Evolutionary conservation across 2,329 filamentous ascomycete species (phyloP), one percentile per base, ranked within the genome.

Genomic region (Calonectria leucothoes): DNA sequence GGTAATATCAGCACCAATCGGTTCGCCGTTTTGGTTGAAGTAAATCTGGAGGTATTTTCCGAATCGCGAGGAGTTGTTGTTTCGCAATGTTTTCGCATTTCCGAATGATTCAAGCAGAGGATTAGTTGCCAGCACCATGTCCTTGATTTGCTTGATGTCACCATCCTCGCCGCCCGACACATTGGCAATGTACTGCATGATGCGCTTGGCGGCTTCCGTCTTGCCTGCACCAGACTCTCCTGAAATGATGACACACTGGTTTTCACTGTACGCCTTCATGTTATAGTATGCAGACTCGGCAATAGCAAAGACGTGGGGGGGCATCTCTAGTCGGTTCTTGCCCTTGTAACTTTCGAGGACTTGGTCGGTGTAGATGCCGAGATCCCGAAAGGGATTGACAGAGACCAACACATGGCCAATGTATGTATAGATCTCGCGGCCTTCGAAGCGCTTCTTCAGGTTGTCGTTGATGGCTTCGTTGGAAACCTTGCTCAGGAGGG

Each of bases 381-480:
- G 90, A 83, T 99, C 97, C 83, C 95, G 93, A 86, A 99, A 99
- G 42, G 97, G 97, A 86, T 99, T 99, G 85, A 99, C 97, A 48
- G 97, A 98, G 80, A 99, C 97, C 90, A 99, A 86, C 86, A 99
- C 97, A 93, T 98, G 96, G 87, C 97, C 97, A 84, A 99, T 99
- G 86, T 99, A 99, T 82, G 97, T 99, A 88, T 99, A 99, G 84
- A 99, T 99, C 87, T 99, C 96, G 85, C 91, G 93, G 89, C 96
- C 96, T 84, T 98, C 95, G 86, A 99, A 99, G 75, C 97, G 93
- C 88, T 98, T 97, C 90, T 98, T 98, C 85, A 99, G 85, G 85
- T 99, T 99, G 71, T 98, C 97, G 87, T 99, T 99, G 89, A 99
- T 99, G 74, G 96, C 96, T 85, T 99, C 97, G 85, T 99, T 98